These are phyloP conservation scores for Sphagnum magellanicum DNA, from an alignment of 228 moss, liverwort and hornwort species.

Conservation along the genomic window DNA sequence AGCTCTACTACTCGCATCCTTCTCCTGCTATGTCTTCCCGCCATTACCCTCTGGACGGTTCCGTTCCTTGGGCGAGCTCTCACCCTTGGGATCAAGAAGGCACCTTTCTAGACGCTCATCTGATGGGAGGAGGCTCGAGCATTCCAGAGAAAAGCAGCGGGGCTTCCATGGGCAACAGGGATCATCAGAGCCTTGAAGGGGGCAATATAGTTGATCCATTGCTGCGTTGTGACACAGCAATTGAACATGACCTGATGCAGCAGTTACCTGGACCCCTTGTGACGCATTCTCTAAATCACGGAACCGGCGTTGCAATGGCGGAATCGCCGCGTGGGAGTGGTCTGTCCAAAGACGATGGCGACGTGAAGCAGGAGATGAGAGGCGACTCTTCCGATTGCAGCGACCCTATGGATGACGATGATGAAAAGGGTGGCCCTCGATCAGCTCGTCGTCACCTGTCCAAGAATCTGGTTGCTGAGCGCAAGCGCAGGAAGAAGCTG, in stretches of 20 bases:
- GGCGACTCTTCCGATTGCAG: slow-evolving; percentile 98
- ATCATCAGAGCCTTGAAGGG: slow-evolving; percentile 18
- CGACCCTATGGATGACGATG: slow-evolving; percentile 95
- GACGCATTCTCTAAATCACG: slow-evolving; percentile 28
- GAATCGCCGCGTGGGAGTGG: slow-evolving; percentile 68
- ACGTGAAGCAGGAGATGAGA: slow-evolving; percentile 91
- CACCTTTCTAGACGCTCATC: slow-evolving; percentile 65
- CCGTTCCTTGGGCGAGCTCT: slow-evolving; percentile 43
- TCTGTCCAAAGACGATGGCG: slow-evolving; percentile 73
- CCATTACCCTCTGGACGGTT: slow-evolving; percentile 48
- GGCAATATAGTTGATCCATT: slow-evolving; percentile 14
- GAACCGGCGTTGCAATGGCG: slow-evolving; percentile 27
- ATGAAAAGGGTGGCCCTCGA: slow-evolving; percentile 71
- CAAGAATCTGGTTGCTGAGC: slow-evolving; percentile 94
- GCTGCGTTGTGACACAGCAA: slow-evolving; percentile 20
- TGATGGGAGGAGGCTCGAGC: slow-evolving; percentile 40
- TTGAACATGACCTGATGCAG: slow-evolving; percentile 57
- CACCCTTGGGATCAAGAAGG: slow-evolving; percentile 85
- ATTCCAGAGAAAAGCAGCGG: slow-evolving; percentile 23
- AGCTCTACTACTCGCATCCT: slow-evolving; percentile 56
- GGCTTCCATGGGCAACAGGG: slow-evolving; percentile 6
- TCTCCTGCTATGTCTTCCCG: slow-evolving; percentile 28
- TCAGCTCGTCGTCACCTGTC: slow-evolving; percentile 88
- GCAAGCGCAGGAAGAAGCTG: slow-evolving; percentile 93
- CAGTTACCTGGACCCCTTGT: slow-evolving; percentile 47